A percentile compares a stretch with the other conserved stretches of the same genome.
phyloP scores from a whole-genome alignment of 2,329 filamentous ascomycete genomes.

The Ceratocystis cubensis region DNA sequence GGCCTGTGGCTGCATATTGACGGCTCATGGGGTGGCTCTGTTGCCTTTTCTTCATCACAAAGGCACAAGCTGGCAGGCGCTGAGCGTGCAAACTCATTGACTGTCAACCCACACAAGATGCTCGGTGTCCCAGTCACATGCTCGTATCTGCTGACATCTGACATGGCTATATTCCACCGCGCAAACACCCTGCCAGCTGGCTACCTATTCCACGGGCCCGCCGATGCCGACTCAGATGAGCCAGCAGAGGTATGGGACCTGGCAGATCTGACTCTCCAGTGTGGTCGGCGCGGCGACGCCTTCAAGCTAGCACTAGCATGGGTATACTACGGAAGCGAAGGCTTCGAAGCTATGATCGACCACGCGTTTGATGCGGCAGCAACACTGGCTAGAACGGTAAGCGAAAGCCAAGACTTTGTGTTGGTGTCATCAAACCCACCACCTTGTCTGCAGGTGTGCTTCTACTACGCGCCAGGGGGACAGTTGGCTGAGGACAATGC shows the following conservation, averaged over 20 bases:
- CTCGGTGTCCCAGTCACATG: conserved; percentile 82
- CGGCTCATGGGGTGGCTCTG: conserved; percentile 78
- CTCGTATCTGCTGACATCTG: conserved; percentile 70
- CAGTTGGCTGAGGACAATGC: conserved; percentile 27
- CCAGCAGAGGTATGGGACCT: conserved; percentile 66
- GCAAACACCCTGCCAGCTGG: conserved; percentile 80
- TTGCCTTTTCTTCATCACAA: conserved; percentile 60
- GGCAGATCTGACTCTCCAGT: conserved; percentile 86
- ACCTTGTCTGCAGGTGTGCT: conserved; percentile 87
- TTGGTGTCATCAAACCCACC: conserved; percentile 65
- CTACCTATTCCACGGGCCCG: conserved; percentile 62
- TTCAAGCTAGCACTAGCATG: conserved; percentile 81
- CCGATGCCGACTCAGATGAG: conserved; percentile 27
- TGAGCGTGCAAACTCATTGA: conserved; percentile 66
- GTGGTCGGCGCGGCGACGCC: conserved; percentile 71
- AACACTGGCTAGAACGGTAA: conserved; percentile 52
- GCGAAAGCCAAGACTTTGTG: conserved; percentile 46
- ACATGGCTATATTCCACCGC: conserved; percentile 62
- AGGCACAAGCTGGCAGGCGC: conserved; percentile 53
- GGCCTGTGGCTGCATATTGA: conserved; percentile 89
- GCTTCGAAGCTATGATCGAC: conserved; percentile 60
- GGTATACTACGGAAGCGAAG: conserved; percentile 71
- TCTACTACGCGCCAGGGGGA: conserved; percentile 58
- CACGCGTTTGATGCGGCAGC: conserved; percentile 58
- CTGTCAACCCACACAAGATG: conserved; percentile 96